Base-by-base conservation (phyloP, 176 grass and related monocot species). In the Oryza coarctata region DNA sequence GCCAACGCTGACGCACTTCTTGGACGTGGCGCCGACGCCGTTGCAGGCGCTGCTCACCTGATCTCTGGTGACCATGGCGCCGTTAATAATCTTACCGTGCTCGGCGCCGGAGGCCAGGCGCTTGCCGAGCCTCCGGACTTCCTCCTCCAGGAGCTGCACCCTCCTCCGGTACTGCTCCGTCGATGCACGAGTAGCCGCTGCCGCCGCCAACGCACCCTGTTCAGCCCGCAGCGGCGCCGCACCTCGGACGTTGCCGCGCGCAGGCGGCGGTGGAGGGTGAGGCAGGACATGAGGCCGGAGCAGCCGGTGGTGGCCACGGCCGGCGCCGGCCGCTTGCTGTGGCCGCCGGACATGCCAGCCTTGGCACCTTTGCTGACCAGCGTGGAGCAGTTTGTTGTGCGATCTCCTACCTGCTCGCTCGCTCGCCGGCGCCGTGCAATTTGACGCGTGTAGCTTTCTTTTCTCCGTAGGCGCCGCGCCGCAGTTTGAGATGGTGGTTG, bases 81-180 rank as follows among this genome's bases (percentile, higher is more conserved):
- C n/a, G n/a, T n/a, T n/a, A n/a, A n/a, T n/a, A n/a, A n/a, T n/a
- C n/a, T n/a, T n/a, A n/a, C 14, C 2, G 11, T 18, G 0, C 18
- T 22, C 26, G 47, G 43, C 13, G 30, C 1, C 44, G 23, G 5
- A 3, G 40, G 4, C 18, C 17, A 84, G 61, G 14, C 43, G 38
- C 43, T n/a, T 40, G 68, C 41, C 78, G 57, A 90, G 78, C 49
- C 72, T 75, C 55, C 33, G 52, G 78, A 88, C 71, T 68, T 89
- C 84, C 55, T 91, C 61, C 78, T 92, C 87, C 35, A 94, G 75
- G 14, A 80, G 7, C 58, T 68, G 83, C 49, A 88, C 41, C 71
- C 81, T 76, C 43, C 84, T 80, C 75, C 58, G 63, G 81, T 13
- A 77, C 44, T 43, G 31, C 26, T 83, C 76, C 25, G 66, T 40